Evolutionary conservation across 2,329 filamentous ascomycete species (phyloP), one percentile per base, ranked within the genome.

Genomic region (Xenoacremonium recifei): DNA sequence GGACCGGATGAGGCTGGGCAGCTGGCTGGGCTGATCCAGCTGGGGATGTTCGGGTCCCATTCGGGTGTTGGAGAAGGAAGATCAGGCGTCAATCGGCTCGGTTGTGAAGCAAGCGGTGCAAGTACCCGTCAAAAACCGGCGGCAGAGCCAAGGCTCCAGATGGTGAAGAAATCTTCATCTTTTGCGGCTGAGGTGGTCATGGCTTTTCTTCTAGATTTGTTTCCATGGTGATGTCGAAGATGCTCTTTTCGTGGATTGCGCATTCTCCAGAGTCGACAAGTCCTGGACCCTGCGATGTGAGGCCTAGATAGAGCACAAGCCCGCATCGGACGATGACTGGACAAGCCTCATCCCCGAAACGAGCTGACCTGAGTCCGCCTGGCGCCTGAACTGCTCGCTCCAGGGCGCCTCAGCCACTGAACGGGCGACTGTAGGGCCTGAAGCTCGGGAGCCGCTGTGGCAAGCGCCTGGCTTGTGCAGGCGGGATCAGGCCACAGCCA

Each of bases 381-480:
- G n/a, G n/a, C n/a, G n/a, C n/a, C n/a, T n/a, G n/a, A n/a, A n/a
- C n/a, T n/a, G n/a, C n/a, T n/a, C n/a, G n/a, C n/a, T n/a, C n/a
- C n/a, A n/a, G 23, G 7, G 23, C 23, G 23, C 23, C 23, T 27
- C 23, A 27, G 23, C 23, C 23, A n/a, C n/a, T n/a, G n/a, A n/a
- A n/a, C n/a, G n/a, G n/a, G n/a, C n/a, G n/a, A n/a, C n/a, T n/a
- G n/a, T n/a, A n/a, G n/a, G n/a, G n/a, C n/a, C n/a, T n/a, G 13
- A 27, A 7, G 23, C 23, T 13, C 23, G 7, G 37, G 31, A 48
- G 51, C 48, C 46, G 42, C 44, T 39, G 47, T 44, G 36, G 29
- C 40, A 41, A 37, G 36, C 40, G 40, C 35, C 35, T 41, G 40
- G 37, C 32, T 34, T 45, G 41, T 43, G 45, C 34, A 25, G 23